These are phyloP conservation scores for Picea engelmannii DNA, from an alignment of 83 land plant species.

Conservation along the genomic window DNA sequence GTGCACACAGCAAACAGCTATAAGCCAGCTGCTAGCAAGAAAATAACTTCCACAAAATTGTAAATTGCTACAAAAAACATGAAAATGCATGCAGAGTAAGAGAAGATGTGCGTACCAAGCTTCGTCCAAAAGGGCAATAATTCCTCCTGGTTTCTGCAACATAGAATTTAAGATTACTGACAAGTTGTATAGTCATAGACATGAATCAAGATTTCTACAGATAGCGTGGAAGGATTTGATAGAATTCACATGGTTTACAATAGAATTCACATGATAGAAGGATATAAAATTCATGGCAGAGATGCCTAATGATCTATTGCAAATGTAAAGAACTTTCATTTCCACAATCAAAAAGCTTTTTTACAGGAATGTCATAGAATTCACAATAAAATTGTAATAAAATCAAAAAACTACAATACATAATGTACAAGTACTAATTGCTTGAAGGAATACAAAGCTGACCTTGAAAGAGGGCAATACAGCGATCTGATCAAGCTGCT, in stretches of 20 bases:
- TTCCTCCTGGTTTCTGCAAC: conserved; percentile 92
- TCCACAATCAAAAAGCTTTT: too few species aligned
- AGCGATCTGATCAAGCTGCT: background rate
- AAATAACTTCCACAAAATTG: background rate
- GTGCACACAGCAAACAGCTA: background rate
- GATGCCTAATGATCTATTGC: background rate
- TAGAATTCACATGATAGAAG: background rate
- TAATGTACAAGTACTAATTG: background rate
- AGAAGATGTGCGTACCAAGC: conserved; percentile 73
- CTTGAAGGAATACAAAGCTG: background rate
- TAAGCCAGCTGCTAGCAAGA: background rate
- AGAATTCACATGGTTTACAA: background rate
- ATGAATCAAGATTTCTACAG: background rate
- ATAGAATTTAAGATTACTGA: background rate
- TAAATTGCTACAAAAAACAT: conserved; percentile 36
- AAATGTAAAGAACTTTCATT: background rate
- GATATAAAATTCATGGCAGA: background rate
- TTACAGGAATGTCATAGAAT: too few species aligned
- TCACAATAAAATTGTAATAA: background rate
- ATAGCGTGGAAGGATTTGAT: background rate
- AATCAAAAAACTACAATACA: background rate
- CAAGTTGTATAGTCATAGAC: background rate
- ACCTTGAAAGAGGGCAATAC: background rate
- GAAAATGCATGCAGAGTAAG: background rate
- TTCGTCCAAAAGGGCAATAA: conserved; percentile 94